Conservation (phyloP, 306 rosid genomes). For the Inga leiocalycina region DNA sequence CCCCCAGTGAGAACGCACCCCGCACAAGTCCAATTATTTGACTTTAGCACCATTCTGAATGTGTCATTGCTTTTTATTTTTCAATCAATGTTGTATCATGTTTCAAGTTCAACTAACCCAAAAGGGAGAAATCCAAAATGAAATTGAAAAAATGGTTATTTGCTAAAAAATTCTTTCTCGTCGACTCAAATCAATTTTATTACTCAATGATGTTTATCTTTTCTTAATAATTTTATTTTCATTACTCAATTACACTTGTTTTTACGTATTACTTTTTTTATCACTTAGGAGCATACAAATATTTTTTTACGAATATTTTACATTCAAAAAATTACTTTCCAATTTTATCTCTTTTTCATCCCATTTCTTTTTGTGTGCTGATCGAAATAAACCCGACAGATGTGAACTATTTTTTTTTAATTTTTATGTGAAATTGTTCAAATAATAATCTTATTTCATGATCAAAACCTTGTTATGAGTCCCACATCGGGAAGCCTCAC, state of each 20-base stretch:
- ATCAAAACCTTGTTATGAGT: too few species aligned
- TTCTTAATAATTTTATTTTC: not conserved
- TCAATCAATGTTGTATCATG: too few species aligned
- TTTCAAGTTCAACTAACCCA: not conserved
- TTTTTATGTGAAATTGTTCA: not conserved
- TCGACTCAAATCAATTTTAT: not conserved
- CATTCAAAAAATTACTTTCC: not conserved
- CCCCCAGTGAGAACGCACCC: not conserved
- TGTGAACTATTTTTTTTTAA: not conserved
- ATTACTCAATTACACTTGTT: not conserved
- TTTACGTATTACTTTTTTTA: not conserved
- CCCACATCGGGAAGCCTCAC: too few species aligned
- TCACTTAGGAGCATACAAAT: not conserved
- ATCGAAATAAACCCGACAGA: not conserved
- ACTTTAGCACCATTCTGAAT: not conserved
- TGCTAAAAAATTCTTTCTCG: not conserved
- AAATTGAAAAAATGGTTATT: not conserved
- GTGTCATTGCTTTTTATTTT: not conserved
- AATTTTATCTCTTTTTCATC: not conserved
- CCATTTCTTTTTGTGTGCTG: not conserved
- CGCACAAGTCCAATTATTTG: not conserved
- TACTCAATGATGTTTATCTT: not conserved
- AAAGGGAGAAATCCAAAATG: not conserved
- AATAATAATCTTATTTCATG: not conserved
- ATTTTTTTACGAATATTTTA: not conserved